A percentile compares a stretch with the other conserved stretches of the same genome.
These are phyloP conservation scores for Fraxinus paxiana DNA, from an alignment of 305 asterid species.

Conservation along the genomic window DNA sequence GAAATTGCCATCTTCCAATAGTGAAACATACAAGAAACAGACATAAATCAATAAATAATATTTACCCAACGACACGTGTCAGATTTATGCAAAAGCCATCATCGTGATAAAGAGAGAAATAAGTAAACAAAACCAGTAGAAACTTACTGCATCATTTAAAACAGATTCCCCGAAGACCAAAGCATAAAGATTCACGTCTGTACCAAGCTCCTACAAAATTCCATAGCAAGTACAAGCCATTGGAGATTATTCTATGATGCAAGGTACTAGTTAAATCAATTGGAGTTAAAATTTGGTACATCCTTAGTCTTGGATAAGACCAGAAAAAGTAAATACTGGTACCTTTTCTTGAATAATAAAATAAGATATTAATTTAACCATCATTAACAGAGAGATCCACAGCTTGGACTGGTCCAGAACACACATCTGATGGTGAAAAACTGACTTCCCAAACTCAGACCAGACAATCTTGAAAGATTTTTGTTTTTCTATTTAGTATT, in stretches of 20 bases:
- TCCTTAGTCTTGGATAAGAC: background rate
- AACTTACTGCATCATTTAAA: constrained; percentile 92
- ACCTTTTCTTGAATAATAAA: background rate
- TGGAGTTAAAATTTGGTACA: background rate
- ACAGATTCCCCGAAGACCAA: constrained; percentile 98
- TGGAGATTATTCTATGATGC: constrained; percentile 17
- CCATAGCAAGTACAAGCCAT: constrained; percentile 26
- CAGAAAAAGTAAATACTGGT: background rate
- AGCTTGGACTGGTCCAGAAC: constrained; percentile 1
- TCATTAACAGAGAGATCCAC: constrained; percentile 8
- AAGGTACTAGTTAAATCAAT: constrained; percentile 4
- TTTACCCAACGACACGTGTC: constrained; percentile 13
- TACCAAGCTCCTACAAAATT: constrained; percentile 77
- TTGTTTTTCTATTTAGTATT: constrained; percentile 30
- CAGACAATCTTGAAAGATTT: background rate
- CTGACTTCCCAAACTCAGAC: background rate
- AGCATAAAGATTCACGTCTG: constrained; percentile 88
- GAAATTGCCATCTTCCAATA: constrained; percentile 95
- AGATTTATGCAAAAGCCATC: constrained; percentile 13
- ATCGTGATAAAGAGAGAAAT: constrained; percentile 15
- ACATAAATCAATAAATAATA: constrained; percentile 27
- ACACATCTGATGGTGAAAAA: constrained; percentile 10
- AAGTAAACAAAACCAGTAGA: constrained; percentile 15
- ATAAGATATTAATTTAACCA: constrained; percentile 13
- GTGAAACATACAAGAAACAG: constrained; percentile 29